Conservation (phyloP, 139 green algal species). For the Tetratostichococcus sp. region DNA sequence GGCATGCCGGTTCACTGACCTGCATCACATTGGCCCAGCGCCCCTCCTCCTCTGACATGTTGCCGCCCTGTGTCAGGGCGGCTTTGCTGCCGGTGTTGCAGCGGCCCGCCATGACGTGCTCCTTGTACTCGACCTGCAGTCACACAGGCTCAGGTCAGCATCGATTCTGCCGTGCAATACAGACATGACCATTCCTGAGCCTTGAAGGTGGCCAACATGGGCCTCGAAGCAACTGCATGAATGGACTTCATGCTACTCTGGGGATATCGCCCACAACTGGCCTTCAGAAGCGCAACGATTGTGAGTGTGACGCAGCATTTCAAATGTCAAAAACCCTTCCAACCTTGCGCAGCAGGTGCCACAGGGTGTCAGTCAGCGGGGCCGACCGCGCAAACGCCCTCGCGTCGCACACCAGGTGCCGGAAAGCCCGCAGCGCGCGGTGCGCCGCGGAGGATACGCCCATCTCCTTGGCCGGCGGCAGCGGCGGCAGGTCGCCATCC, state of each 20-base stretch:
- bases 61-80: no score
- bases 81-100: conserved; percentile 22
- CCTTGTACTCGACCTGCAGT: conserved; percentile 13
- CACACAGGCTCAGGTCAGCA: neutral
- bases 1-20: no score
- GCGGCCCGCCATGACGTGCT: conserved; percentile 14
- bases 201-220: no score
- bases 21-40: neutral
- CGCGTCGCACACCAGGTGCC: conserved; percentile 10
- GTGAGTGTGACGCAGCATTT: no score
- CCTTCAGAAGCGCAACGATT: no score
- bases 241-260: no score
- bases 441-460: conserved; percentile 15
- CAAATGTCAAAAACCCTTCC: no score
- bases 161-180: no score
- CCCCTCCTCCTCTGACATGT: neutral
- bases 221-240: no score
- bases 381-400: neutral
- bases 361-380: conserved; percentile 10
- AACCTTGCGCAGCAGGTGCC: conserved; percentile 7
- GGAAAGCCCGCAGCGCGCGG: conserved; percentile 20
- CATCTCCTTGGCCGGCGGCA: conserved; percentile 19
- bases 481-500: conserved; percentile 6
- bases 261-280: no score
- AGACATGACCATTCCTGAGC: no score